Evolutionary conservation across 2,329 filamentous ascomycete species (phyloP), one percentile per base, ranked within the genome.

Genomic region (Sporothrix brunneoviolacea): DNA sequence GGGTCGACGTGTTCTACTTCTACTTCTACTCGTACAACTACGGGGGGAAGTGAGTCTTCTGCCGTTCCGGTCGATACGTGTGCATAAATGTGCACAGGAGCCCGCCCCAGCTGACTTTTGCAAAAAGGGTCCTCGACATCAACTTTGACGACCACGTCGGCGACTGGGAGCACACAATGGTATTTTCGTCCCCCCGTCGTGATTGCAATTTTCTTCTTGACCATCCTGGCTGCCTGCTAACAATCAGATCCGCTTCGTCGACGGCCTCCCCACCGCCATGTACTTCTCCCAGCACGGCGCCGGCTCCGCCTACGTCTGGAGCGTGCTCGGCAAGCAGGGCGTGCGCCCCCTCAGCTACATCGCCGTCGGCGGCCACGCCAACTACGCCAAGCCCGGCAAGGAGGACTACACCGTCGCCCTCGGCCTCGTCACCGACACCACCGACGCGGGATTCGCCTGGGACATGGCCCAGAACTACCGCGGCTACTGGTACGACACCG

Each of bases 111-210:
- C n/a, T n/a, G 8, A 9, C 13, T 37, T 27, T 3, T 13, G 22
- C 7, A 9, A 9, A 5, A n/a, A 60, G 55, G 8, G 52, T 61
- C 19, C 27, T 60, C 9, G 56, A 41, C 9, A 53, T 58, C 38
- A 40, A 54, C 19, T 61, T 61, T 39, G 57, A 55, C 39, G 52
- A 61, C 37, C 59, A 61, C 37, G 57, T 61, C 8, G 59, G 59
- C 12, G 59, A 61, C 46, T 61, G 59, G 59, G 59, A 61, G 37
- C 59, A 61, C 37, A 52, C 46, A 10, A 58, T 61, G 56, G 58
- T 60, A 22, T n/a, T 12, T 22, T 4, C 32, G 7, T 28, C 22
- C 24, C 24, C 24, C 24, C 24, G 5, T 10, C 6, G 24, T 10
- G 6, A 28, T 6, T 10, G 10, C 24, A 28, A n/a, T n/a, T 43